These are phyloP conservation scores for Capsicum pubescens DNA, from an alignment of 257 asterid species.

Conservation along the genomic window DNA sequence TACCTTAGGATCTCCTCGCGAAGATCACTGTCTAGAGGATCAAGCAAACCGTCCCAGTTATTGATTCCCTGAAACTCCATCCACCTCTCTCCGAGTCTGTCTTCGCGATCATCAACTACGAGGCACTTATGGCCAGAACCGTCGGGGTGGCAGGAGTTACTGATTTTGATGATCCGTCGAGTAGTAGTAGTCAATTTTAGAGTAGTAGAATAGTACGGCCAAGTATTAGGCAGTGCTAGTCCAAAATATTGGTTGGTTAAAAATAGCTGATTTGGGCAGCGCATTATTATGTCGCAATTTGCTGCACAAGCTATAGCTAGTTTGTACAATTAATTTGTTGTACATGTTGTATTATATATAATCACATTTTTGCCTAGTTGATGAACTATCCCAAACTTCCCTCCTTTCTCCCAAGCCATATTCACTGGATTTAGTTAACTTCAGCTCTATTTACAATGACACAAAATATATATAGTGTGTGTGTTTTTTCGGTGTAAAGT, in stretches of 20 bases:
- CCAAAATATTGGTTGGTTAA: not conserved
- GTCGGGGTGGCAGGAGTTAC: not conserved
- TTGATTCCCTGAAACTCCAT: conserved; percentile 83
- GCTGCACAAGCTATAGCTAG: too few species aligned
- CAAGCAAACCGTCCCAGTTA: conserved; percentile 90
- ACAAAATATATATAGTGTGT: too few species aligned
- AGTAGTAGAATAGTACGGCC: not conserved
- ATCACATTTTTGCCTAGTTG: not conserved
- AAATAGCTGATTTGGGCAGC: not conserved
- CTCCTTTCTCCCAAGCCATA: too few species aligned
- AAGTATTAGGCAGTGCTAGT: not conserved
- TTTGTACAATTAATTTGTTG: not conserved
- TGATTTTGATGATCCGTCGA: not conserved
- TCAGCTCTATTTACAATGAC: not conserved
- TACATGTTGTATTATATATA: not conserved
- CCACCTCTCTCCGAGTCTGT: conserved; percentile 64
- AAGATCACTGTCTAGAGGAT: conserved; percentile 75
- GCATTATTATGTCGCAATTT: not conserved
- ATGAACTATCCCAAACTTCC: not conserved
- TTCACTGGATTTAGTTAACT: not conserved
- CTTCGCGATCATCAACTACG: not conserved
- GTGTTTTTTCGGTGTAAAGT: too few species aligned
- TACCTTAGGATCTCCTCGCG: conserved; percentile 75
- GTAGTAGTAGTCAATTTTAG: not conserved
- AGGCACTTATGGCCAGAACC: not conserved